Conservation (phyloP, 2,329 filamentous ascomycete genomes). For the Fusarium sp. region DNA sequence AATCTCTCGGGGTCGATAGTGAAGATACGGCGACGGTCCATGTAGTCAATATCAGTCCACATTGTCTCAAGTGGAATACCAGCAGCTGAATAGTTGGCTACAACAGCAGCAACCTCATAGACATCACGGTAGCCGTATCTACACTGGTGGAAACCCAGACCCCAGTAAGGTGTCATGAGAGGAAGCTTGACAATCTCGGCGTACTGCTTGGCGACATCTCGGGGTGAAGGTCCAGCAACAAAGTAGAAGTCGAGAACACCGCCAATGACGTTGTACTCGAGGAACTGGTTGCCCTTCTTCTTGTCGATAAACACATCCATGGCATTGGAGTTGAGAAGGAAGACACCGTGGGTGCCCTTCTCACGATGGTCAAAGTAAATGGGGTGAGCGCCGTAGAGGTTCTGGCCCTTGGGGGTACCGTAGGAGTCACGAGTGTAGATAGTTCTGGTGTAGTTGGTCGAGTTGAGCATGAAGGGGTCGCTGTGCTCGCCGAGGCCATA, state of each 20-base stretch:
- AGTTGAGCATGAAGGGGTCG: slow-evolving; percentile 77
- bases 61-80: slow-evolving; percentile 72
- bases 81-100: slow-evolving; percentile 75
- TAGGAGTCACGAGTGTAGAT: slow-evolving; percentile 74
- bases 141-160: slow-evolving; percentile 73
- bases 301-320: slow-evolving; percentile 83
- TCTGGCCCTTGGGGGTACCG: slow-evolving; percentile 69
- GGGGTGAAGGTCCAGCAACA: slow-evolving; percentile 69
- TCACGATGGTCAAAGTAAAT: slow-evolving; percentile 81
- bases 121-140: slow-evolving; percentile 75
- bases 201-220: slow-evolving; percentile 71
- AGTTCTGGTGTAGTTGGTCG: slow-evolving; percentile 71
- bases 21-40: slow-evolving; percentile 60
- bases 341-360: slow-evolving; percentile 71
- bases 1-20: slow-evolving; percentile 75
- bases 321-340: slow-evolving; percentile 78
- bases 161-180: slow-evolving; percentile 75
- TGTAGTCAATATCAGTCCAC: slow-evolving; percentile 61
- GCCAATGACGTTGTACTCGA: slow-evolving; percentile 84
- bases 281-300: slow-evolving; percentile 70
- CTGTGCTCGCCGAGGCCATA: slow-evolving; percentile 86
- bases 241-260: slow-evolving; percentile 82
- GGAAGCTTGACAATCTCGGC: slow-evolving; percentile 68
- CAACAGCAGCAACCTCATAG: slow-evolving; percentile 74
- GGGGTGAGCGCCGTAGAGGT: slow-evolving; percentile 80